Evolutionary conservation across 345 rosid species (phyloP), one percentile per base, ranked within the genome.

Genomic region (Corymbia maculata): DNA sequence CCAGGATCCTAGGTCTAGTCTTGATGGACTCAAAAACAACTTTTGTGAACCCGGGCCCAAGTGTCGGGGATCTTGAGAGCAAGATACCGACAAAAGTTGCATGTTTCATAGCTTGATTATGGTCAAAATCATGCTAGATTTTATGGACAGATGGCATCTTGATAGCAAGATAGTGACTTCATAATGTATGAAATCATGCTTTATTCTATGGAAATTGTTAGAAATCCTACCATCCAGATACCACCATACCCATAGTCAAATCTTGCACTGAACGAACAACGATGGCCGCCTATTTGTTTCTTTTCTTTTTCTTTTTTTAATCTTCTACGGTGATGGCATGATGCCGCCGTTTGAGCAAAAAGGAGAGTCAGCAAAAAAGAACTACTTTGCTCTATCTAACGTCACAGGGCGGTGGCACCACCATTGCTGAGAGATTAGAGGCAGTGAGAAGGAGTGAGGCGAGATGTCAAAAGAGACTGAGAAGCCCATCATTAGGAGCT

Each of bases 1-100:
- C 21, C 1, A 0, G 3, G 57, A 8, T 1, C 57, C 9, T 17
- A 52, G 3, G 8, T 8, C 1, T 52, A 17, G 57, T 22, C 9
- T 52, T 5, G 13, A 52, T 52, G 57, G 57, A 52, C 57, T 52
- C 7, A 0, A 3, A 8, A 8, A 52, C 0, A 0, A 52, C 57
- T 8, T 52, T 52, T 17, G 0, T 52, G 22, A 8, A 52, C 22
- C 19, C 19, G 22, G 57, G 57, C 22, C 57, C 57, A 0, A n/a
- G 0, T 16, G 57, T 52, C 8, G 3, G 4, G 21, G 57, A 52
- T 52, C 3, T 36, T 36, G 42, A 36, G 42, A 36, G 42, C 42
- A 36, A 52, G 17, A 17, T 52, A 21, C 22, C 22, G 26, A 19
- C 61, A 55, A 52, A 55, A 22, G 26, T 8, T 22, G 61, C 28